Evolutionary conservation across 75 land plant genomes (phyloP), one percentile per base, ranked within the genome.

Genomic region (Cryptomeria japonica): DNA sequence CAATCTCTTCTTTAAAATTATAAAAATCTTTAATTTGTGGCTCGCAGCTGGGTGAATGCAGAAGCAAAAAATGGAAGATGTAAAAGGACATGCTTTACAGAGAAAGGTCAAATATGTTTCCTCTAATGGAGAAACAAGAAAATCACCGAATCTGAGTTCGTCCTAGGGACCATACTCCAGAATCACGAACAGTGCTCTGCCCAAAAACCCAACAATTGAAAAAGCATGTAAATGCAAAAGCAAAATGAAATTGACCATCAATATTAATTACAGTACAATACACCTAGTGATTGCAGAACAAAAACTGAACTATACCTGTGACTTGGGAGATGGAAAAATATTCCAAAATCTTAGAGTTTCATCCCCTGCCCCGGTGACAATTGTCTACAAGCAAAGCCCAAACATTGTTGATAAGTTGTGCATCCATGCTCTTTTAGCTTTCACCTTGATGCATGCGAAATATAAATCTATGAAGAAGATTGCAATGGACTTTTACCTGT

Each of bases 281-380:
- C 14, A 37, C 14, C 75, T 75, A 47, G 78, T 10, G 28, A 38
- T 36, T 72, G 42, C 76, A 58, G 3, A 19, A 88, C 51, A 51
- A 55, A 73, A 44, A 37, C 3, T 25, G 38, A 72, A 76, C 73
- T 89, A 73, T 90, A 94, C 97, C 96, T 96, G 96, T 82, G 92
- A 96, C 89, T 93, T 96, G 68, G 93, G 94, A 68, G 93, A 93
- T 85, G 96, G 97, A 78, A 95, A 95, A 15, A 95, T 96, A 90
- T 93, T 95, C 97, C 97, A 95, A 88, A 95, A 95, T 72, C 96
- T 88, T 6, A 95, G 91, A 28, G 96, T 95, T 92, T 95, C 96
- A 87, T 95, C 96, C 39, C 96, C 97, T 36, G 97, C 96, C 51
- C 97, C 97, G 3, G 96, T 95, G 64, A 95, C 97, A 77, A 95